Evolutionary conservation across 805 yeast species (phyloP).

Genomic region (Yamadazyma olivae): DNA sequence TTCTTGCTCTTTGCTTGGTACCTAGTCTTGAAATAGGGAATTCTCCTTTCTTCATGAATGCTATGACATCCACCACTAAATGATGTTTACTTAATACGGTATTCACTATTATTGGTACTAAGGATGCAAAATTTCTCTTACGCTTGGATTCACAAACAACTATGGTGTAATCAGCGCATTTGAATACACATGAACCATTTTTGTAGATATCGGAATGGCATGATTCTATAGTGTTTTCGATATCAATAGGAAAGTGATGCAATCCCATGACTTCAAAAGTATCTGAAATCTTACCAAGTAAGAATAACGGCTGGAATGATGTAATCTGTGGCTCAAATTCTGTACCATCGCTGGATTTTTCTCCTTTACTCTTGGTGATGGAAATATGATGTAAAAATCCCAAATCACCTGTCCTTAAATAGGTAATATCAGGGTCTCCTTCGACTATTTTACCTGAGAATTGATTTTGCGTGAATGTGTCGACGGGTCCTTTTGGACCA

Average conservation of each 20-base stretch:
- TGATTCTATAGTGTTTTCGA: constrained; percentile 53
- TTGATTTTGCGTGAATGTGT: constrained; percentile 48
- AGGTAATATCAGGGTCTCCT: constrained; percentile 56
- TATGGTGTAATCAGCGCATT: constrained; percentile 75
- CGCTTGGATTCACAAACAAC: constrained; percentile 67
- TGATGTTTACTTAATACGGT: constrained; percentile 79
- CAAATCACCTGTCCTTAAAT: constrained; percentile 87
- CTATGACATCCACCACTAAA: constrained; percentile 76
- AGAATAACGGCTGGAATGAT: constrained; percentile 73
- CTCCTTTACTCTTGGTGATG: constrained; percentile 33
- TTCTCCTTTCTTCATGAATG: constrained; percentile 63
- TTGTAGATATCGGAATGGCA: constrained; percentile 57
- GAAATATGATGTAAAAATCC: constrained; percentile 84
- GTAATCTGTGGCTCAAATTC: constrained; percentile 19
- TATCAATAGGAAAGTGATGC: constrained; percentile 84
- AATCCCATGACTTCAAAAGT: constrained; percentile 91
- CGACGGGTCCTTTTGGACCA: constrained; percentile 50
- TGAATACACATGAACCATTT: constrained; percentile 63
- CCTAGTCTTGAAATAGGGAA: constrained; percentile 72
- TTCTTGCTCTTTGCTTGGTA: constrained; percentile 70
- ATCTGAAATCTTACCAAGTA: constrained; percentile 78
- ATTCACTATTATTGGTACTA: constrained; percentile 82
- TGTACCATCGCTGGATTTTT: constrained; percentile 1
- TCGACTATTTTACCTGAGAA: constrained; percentile 62
- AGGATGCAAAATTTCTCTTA: constrained; percentile 54